A percentile compares a stretch with the other conserved stretches of the same genome.
phyloP scores from a whole-genome alignment of 1,284 basidiomycete species.

The Moesziomyces sp. region DNA sequence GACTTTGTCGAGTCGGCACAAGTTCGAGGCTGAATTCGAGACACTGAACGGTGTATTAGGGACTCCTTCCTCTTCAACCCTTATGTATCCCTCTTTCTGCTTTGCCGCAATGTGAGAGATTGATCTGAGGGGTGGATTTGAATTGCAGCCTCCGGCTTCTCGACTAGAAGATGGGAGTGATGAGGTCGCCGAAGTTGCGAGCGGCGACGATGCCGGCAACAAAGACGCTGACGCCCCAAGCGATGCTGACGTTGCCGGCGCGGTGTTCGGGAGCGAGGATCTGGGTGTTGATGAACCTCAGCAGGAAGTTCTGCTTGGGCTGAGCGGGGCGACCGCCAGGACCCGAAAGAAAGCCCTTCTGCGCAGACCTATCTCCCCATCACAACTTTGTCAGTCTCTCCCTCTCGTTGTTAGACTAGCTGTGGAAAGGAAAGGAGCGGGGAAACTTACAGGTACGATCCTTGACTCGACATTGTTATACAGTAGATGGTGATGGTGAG shows the following conservation, averaged over 20 bases:
- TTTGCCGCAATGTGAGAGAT: no score
- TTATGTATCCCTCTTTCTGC: no score
- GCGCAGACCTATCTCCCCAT: slow-evolving; percentile 33
- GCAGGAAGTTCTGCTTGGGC: slow-evolving; percentile 45
- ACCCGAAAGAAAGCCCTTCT: slow-evolving; percentile 44
- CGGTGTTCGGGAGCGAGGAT: slow-evolving; percentile 61
- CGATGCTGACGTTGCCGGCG: slow-evolving; percentile 59
- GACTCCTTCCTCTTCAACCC: no score
- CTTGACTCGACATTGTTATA: slow-evolving; percentile 29
- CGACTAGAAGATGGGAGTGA: slow-evolving; percentile 48
- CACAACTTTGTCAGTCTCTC: neutral
- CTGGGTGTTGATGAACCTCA: slow-evolving; percentile 52
- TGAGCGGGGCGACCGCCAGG: slow-evolving; percentile 4
- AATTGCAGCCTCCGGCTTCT: no score
- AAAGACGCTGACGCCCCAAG: slow-evolving; percentile 60
- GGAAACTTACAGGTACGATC: slow-evolving; percentile 40
- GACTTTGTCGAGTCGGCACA: no score
- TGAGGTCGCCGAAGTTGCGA: slow-evolving; percentile 55
- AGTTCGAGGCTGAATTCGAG: no score
- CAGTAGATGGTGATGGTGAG: slow-evolving; percentile 4
- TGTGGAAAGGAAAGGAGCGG: no score
- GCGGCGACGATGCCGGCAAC: slow-evolving; percentile 55
- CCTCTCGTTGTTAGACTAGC: no score
- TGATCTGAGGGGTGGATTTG: no score
- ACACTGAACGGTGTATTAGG: no score